These are phyloP conservation scores for Trichoderma sp. DNA, from an alignment of 2,329 filamentous ascomycete species.

Conservation along the genomic window DNA sequence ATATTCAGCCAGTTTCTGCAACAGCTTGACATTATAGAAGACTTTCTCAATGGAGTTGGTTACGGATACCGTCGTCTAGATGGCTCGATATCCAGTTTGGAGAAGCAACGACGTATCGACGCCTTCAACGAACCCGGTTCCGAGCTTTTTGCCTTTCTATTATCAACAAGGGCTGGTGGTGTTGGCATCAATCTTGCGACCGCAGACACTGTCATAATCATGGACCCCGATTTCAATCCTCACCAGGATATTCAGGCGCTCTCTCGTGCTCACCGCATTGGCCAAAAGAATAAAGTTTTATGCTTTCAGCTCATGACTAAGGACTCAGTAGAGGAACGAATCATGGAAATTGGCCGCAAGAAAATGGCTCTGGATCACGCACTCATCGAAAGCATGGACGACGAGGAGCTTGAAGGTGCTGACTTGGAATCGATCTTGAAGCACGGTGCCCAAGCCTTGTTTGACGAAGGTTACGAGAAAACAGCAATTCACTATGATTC, in stretches of 20 bases:
- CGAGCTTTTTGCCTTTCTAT: constrained; percentile 80
- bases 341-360: constrained; percentile 91
- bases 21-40: constrained; percentile 87
- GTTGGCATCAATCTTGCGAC: constrained; percentile 98
- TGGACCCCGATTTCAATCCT: constrained; percentile 96
- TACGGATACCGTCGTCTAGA: constrained; percentile 79
- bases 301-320: constrained; percentile 95
- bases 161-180: constrained; percentile 92
- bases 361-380: constrained; percentile 97
- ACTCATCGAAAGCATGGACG: constrained; percentile 88
- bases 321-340: constrained; percentile 87
- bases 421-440: constrained; percentile 87
- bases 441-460: constrained; percentile 84
- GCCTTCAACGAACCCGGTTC: constrained; percentile 87
- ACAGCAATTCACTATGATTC: constrained; percentile 80
- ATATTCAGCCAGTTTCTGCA: constrained; percentile 95
- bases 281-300: constrained; percentile 92
- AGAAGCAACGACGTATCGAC: constrained; percentile 95
- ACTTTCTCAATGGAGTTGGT: constrained; percentile 78
- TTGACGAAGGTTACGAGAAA: constrained; percentile 70
- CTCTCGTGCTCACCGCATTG: constrained; percentile 92
- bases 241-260: constrained; percentile 97
- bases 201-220: constrained; percentile 95
- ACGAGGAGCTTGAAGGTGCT: constrained; percentile 73
- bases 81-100: constrained; percentile 74